Base-by-base conservation (phyloP, 371 early-diverging fungal genomes). In the Coemansia sp. region DNA sequence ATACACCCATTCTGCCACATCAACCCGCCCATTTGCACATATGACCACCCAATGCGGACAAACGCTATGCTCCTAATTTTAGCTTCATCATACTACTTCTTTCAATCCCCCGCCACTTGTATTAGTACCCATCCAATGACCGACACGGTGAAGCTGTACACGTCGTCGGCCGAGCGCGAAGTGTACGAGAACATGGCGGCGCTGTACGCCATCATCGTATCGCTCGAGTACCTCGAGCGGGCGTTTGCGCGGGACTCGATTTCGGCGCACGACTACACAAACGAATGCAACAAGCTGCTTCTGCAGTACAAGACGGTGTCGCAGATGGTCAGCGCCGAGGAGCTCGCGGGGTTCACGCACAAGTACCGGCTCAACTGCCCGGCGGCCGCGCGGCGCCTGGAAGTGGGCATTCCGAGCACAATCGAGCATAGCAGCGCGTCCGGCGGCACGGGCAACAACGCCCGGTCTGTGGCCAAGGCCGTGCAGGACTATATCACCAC, bases 191-290 rank as follows among this genome's bases (percentile, higher is more conserved):
- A 90, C 67, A 84, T 90, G 86, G 95, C 95, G 2, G 95, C 96
- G 60, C 78, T 97, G 12, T 97, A 91, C 78, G 84, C 93, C 5
- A 93, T 97, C 44, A 86, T 97, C 24, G 86, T 95, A 11, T 84
- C 90, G 8, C 85, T 92, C 63, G 96, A 97, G 64, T 91, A 93
- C 54, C 78, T 97, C 24, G 98, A 97, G 71, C 87, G 89, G 62
- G 95, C 97, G 0, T 97, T 94, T 72, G 90, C 96, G 54, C 84
- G 94, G 42, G 95, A 94, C 78, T 87, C 91, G 2, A 86, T 95
- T 14, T 80, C 89, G 0, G 83, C 90, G 11, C 82, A 85, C 61
- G 94, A 93, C 86, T 94, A 97, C 75, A 93, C 95, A 36, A 86
- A 90, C 8, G 90, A 89, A 37, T 96, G 98, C 78, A 80, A 84